Evolutionary conservation across 345 rosid species (phyloP), one percentile per base, ranked within the genome.

Genomic region (Diplotaxis tenuifolia): DNA sequence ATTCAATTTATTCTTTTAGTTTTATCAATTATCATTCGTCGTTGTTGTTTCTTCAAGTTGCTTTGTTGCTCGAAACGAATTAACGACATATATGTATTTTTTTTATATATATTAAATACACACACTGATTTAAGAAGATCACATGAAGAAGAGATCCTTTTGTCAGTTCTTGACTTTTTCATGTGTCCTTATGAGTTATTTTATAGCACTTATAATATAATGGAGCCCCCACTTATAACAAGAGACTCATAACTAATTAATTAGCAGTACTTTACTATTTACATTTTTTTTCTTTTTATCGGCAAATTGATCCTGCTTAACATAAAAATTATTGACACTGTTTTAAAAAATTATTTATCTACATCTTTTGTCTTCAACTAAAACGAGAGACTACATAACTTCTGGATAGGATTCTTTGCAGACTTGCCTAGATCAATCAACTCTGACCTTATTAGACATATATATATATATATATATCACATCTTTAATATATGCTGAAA

Each of bases 1-100:
- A 71, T 77, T 70, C 42, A 65, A 77, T 77, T 77, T 28, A 58
- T 77, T 71, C 62, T 65, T 64, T 77, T 59, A 5, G n/a, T 27
- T 31, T 2, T 54, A 16, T 62, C 49, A 42, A 28, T 69, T 55
- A 29, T 42, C 0, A 34, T 40, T 75, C 27, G 16, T 55, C 36
- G 19, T 61, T 49, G 55, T 52, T 52, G 19, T 68, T 75, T 75
- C 61, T 27, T 67, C 16, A 22, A 31, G 21, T 32, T 66, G 57
- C 7, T 49, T 42, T 32, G 67, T 57, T 75, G 62, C 45, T 60
- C 11, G 56, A 45, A 61, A 9, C 5, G 10, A 75, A 19, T 38
- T 53, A 61, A 34, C 21, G 40, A 32, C 59, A 65, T 0, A 65
- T 21, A 7, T 74, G 52, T 45, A 74, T 10, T 21, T 12, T 11